Conservation (phyloP, 2,329 filamentous ascomycete species). For the Hymenotorrendiella dingleyae region DNA sequence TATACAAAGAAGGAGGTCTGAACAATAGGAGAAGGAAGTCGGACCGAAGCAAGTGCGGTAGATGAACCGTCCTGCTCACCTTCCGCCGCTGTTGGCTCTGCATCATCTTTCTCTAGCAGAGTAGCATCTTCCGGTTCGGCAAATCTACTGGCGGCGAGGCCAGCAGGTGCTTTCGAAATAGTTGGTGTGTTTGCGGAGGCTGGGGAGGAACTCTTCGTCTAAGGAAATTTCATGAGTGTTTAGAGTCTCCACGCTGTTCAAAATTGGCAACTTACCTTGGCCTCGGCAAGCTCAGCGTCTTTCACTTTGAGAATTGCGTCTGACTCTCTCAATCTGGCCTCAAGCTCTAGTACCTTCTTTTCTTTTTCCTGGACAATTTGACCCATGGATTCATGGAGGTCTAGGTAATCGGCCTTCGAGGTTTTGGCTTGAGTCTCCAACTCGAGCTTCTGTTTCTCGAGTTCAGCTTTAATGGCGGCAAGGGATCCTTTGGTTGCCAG, state of each 20-base stretch:
- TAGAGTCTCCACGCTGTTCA: background rate
- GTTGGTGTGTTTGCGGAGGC: slow-evolving; percentile 32
- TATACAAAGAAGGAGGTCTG: slow-evolving; percentile 11
- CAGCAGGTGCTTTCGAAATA: slow-evolving; percentile 25
- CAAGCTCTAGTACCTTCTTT: slow-evolving; percentile 31
- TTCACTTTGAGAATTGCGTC: slow-evolving; percentile 40
- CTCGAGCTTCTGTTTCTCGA: slow-evolving; percentile 46
- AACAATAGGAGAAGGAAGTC: slow-evolving; percentile 31
- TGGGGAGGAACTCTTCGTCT: slow-evolving; percentile 40
- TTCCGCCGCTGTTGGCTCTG: slow-evolving; percentile 45
- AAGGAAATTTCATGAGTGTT: slow-evolving; percentile 9
- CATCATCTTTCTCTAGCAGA: slow-evolving; percentile 31
- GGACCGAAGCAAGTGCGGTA: slow-evolving; percentile 61
- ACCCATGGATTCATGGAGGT: slow-evolving; percentile 58
- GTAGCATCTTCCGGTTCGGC: slow-evolving; percentile 36
- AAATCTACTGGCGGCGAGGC: slow-evolving; percentile 49
- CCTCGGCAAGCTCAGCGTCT: slow-evolving; percentile 58
- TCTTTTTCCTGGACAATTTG: slow-evolving; percentile 52
- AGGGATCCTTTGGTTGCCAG: slow-evolving; percentile 30
- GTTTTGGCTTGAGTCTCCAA: slow-evolving; percentile 46
- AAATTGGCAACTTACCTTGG: slow-evolving; percentile 39
- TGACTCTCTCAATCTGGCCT: slow-evolving; percentile 37
- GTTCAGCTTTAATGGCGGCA: slow-evolving; percentile 44
- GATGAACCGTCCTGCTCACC: slow-evolving; percentile 56
- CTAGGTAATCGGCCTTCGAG: slow-evolving; percentile 46